Conservation (phyloP, 2,329 filamentous ascomycete species). For the Neocatenulostroma microsporum region DNA sequence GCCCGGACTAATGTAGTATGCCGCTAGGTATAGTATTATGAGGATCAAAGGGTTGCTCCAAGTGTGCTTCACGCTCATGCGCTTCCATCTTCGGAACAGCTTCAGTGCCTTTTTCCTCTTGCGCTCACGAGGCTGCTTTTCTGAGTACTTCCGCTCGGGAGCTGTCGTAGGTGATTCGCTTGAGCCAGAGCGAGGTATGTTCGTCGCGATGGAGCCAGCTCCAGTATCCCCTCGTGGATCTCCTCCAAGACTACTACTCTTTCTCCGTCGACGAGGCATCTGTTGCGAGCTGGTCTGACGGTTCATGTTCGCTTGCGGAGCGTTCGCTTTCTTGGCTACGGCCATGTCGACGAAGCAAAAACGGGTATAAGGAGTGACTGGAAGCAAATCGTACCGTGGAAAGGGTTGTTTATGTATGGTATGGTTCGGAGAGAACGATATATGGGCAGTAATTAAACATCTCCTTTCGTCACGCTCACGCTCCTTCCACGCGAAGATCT, state of each 20-base stretch:
- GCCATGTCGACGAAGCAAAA: too few relatives aligned
- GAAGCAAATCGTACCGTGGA: too few relatives aligned
- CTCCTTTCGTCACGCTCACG: too few relatives aligned
- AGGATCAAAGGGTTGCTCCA: constrained; percentile 64
- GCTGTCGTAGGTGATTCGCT: constrained; percentile 7
- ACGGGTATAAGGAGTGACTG: too few relatives aligned
- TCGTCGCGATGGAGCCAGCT: constrained; percentile 44
- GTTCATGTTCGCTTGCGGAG: neutral
- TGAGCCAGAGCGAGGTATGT: constrained; percentile 7
- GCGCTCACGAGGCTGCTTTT: constrained; percentile 23
- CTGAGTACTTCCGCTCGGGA: constrained; percentile 13
- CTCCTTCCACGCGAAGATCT: too few relatives aligned
- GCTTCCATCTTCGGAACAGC: constrained; percentile 39
- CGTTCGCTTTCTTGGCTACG: too few relatives aligned
- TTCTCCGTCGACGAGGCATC: constrained; percentile 11
- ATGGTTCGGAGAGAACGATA: too few relatives aligned
- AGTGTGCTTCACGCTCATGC: constrained; percentile 46
- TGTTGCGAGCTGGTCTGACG: constrained; percentile 1
- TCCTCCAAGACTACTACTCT: constrained; percentile 38
- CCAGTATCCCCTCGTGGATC: constrained; percentile 48
- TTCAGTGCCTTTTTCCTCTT: constrained; percentile 42
- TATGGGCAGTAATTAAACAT: too few relatives aligned
- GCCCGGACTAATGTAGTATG: constrained; percentile 69
- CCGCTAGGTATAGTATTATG: constrained; percentile 53
- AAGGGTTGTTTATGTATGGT: too few relatives aligned